Evolutionary conservation across 2,329 filamentous ascomycete species (phyloP).

Genomic region (Pseudopithomyces chartarum): DNA sequence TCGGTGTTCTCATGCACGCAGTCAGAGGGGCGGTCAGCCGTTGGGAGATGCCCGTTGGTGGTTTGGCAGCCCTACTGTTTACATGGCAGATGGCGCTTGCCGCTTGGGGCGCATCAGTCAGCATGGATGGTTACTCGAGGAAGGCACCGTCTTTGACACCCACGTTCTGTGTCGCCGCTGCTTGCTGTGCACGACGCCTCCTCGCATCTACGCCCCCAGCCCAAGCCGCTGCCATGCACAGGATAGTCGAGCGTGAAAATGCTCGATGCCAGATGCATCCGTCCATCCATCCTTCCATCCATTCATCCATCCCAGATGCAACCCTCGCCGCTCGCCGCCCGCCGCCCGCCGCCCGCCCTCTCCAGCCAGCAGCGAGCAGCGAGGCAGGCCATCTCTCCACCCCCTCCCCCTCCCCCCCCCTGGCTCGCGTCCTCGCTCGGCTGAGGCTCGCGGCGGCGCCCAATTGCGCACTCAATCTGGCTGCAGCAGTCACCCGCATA

Average conservation of each 20-base stretch:
- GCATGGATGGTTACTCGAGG: conserved; percentile 14
- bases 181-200: conserved; percentile 9
- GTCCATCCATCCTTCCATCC: neutral
- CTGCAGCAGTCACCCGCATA: conserved; percentile 48
- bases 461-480: conserved; percentile 37
- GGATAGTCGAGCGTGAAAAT: no score
- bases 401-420: conserved; percentile 14
- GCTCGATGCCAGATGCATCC: no score
- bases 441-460: conserved; percentile 30
- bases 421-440: conserved; percentile 13
- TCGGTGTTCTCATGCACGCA: conserved; percentile 23
- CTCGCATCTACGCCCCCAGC: no score
- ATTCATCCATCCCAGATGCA: neutral
- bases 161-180: conserved; percentile 20
- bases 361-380: conserved; percentile 3
- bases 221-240: no score
- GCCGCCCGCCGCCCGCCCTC: conserved; percentile 8
- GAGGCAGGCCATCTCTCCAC: no score
- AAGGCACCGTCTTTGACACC: conserved; percentile 9
- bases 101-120: conserved; percentile 27
- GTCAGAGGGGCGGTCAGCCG: conserved; percentile 31
- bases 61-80: conserved; percentile 36
- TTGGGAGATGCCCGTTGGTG: conserved; percentile 8
- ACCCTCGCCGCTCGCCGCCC: neutral
- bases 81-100: conserved; percentile 29